Base-by-base conservation (phyloP, 192 early-diverging fungal genomes). In the Coemansia sp. region DNA sequence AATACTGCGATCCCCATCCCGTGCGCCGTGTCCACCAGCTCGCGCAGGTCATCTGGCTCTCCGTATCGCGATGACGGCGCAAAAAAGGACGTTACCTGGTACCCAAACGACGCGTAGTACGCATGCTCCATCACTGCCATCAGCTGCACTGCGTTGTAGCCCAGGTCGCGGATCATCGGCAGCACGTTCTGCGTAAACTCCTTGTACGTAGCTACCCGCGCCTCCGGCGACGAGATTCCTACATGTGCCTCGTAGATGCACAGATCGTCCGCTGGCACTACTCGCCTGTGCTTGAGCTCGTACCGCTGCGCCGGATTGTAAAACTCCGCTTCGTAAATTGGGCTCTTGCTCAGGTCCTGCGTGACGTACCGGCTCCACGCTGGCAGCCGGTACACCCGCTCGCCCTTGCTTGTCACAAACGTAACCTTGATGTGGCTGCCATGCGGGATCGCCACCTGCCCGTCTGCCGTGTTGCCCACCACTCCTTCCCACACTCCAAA, bases 81-180 rank as follows among this genome's bases (percentile, higher is more conserved):
- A 76, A 93, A 98, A 75, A 96, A 97, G 61, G 86, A 92, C 30
- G 96, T 95, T 47, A 98, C 96, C 67, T 98, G 96, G 71, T 98
- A 98, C 3, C 96, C 96, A 59, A 98, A 98, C 8, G 88, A 91
- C 36, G 94, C 96, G 59, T 97, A 98, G 76, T 98, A 98, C 23
- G 96, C 94, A 58, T 98, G 96, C 70, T 98, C 96, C 94, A 97
- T 97, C 44, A 98, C 74, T 33, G 96, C 96, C 89, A 91, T 91
- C 48, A 92, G 63, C 70, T 92, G 88, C 54, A 92, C 84, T 0
- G 86, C 79, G 70, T 92, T 92, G 77, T 91, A 92, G 5, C 88
- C 88, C 3, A 94, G 81, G 50, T 89, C 72, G 56, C 77, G 79
- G 73, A 98, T 94, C 53, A 92, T 83, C 31, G 90, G 91, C 33